A percentile compares a stretch with the other conserved stretches of the same genome.
These are phyloP conservation scores for Panicum miliaceum DNA, from an alignment of 176 grass and related monocot species.

Conservation along the genomic window DNA sequence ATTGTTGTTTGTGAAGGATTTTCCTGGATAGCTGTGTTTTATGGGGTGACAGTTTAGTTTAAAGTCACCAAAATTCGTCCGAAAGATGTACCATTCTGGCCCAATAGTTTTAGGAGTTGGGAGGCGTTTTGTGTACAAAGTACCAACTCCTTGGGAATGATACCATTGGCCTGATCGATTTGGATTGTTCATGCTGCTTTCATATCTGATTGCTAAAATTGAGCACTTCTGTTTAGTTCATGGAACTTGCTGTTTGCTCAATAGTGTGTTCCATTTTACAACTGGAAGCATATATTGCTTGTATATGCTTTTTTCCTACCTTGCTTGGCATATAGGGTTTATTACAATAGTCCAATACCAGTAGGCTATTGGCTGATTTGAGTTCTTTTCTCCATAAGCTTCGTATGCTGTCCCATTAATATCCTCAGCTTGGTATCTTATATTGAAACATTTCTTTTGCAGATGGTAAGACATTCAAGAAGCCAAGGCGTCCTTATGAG, in stretches of 20 bases:
- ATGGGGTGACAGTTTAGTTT: not conserved
- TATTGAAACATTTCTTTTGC: not conserved
- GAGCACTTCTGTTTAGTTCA: not conserved
- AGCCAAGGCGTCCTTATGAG: constrained; percentile 73
- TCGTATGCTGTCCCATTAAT: not conserved
- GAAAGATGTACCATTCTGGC: not conserved
- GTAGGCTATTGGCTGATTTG: not conserved
- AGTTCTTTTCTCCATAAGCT: not conserved
- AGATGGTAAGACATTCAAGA: constrained; percentile 92
- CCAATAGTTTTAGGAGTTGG: not conserved
- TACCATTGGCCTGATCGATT: not conserved
- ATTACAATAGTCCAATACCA: no score
- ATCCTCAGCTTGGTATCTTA: not conserved
- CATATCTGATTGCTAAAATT: not conserved
- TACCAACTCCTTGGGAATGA: not conserved
- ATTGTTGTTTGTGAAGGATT: not conserved
- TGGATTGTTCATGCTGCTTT: not conserved
- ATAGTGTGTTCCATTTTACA: no score
- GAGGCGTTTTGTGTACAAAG: no score
- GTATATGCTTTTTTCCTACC: not conserved
- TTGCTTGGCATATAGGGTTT: no score
- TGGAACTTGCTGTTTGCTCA: not conserved
- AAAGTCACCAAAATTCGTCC: not conserved
- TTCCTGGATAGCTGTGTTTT: not conserved
- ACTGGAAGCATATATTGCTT: no score